Percentiles rank a stretch among this genome's conserved stretches.
These are phyloP conservation scores for Calonectria pseudoturangicola DNA, from an alignment of 2,329 filamentous ascomycete species.

Conservation along the genomic window DNA sequence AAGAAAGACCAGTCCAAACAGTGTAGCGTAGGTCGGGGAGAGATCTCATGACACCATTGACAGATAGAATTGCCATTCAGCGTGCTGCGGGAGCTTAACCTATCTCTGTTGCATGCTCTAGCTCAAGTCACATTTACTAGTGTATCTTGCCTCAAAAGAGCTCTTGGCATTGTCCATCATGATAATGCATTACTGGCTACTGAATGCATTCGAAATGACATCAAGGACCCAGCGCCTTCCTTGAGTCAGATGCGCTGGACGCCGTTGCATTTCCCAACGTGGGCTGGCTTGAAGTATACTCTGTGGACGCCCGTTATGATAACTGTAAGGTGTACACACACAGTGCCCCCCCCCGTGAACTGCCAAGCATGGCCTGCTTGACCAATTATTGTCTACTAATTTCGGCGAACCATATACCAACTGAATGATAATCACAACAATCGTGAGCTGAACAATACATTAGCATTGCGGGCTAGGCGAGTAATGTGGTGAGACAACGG, in stretches of 20 bases:
- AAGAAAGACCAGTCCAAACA: too few species aligned
- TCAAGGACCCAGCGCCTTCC: slow-evolving; percentile 59
- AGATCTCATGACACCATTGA: too few species aligned
- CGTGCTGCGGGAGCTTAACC: slow-evolving; percentile 46
- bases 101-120: slow-evolving; percentile 33
- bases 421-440: neutral
- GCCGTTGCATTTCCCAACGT: slow-evolving; percentile 49
- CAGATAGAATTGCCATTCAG: too few species aligned
- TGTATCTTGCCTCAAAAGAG: slow-evolving; percentile 53
- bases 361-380: neutral
- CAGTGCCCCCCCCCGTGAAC: neutral
- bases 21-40: too few species aligned
- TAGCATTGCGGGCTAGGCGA: neutral
- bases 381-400: neutral
- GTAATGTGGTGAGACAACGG: neutral
- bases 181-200: slow-evolving; percentile 59
- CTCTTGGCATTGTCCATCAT: slow-evolving; percentile 56
- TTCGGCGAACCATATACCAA: neutral
- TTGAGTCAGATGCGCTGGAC: slow-evolving; percentile 59
- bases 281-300: neutral
- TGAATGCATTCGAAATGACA: slow-evolving; percentile 59
- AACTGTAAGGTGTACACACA: neutral
- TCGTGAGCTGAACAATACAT: neutral
- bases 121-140: slow-evolving; percentile 39
- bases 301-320: neutral